phyloP scores from a whole-genome alignment of 352 stramenopile genomes.

The Phytophthora rubi region DNA sequence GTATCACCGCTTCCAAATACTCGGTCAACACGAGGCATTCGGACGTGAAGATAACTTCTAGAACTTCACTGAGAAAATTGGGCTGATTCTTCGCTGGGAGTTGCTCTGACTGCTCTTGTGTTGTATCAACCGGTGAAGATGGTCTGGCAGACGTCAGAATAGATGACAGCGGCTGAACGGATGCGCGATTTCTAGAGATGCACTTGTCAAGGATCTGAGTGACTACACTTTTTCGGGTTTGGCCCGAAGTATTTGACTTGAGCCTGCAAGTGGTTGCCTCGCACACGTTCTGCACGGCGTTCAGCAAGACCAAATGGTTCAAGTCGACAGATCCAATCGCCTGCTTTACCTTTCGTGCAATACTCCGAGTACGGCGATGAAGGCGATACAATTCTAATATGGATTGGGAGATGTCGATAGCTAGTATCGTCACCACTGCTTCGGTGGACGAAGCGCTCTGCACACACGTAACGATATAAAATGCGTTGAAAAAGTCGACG shows the following conservation, averaged over 20 bases:
- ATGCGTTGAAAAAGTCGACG: constrained; percentile 23
- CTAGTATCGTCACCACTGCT: constrained; percentile 1
- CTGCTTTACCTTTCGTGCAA: not conserved
- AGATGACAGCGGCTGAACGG: not conserved
- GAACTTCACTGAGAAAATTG: constrained; percentile 3
- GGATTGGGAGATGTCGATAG: constrained; percentile 3
- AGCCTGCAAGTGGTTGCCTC: not conserved
- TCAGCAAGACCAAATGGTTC: not conserved
- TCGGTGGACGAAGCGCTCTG: constrained; percentile 11
- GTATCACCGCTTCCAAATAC: constrained; percentile 3
- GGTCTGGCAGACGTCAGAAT: not conserved
- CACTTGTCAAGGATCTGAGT: not conserved
- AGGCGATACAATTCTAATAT: not conserved
- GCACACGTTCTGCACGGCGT: not conserved
- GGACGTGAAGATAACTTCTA: constrained; percentile 1
- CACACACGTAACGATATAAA: constrained; percentile 23
- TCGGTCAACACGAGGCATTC: constrained; percentile 6
- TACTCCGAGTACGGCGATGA: not conserved
- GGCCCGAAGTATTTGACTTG: not conserved
- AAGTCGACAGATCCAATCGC: not conserved
- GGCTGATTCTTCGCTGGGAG: not conserved
- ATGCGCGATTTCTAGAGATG: not conserved
- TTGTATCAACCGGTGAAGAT: not conserved
- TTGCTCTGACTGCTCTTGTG: not conserved
- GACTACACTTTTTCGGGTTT: not conserved